Conservation (phyloP, 2,329 filamentous ascomycete species). For the Colletotrichum somersetense region DNA sequence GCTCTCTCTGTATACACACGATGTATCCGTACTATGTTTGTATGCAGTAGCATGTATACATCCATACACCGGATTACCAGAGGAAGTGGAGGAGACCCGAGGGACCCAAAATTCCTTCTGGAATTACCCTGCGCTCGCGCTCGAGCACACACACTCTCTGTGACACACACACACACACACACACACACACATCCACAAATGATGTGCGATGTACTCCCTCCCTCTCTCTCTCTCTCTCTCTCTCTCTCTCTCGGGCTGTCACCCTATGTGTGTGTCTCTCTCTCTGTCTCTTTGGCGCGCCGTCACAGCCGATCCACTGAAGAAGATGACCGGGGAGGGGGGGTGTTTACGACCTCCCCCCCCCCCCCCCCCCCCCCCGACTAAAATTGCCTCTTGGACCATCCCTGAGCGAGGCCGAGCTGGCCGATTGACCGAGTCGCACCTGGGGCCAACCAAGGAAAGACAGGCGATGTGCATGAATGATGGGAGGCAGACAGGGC, state of each 20-base stretch:
- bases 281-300: slow-evolving; percentile 17
- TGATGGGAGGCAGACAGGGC: neutral
- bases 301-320: slow-evolving; percentile 41
- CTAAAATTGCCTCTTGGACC: slow-evolving; percentile 41
- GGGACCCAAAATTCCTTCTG: slow-evolving; percentile 40
- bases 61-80: neutral
- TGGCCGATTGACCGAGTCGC: slow-evolving; percentile 39
- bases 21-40: too few relatives aligned
- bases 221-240: neutral
- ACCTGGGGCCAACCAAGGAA: slow-evolving; percentile 23
- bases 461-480: slow-evolving; percentile 40
- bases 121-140: slow-evolving; percentile 32
- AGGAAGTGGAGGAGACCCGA: slow-evolving; percentile 26
- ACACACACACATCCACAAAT: neutral
- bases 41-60: too few relatives aligned
- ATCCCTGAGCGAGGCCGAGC: slow-evolving; percentile 40
- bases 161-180: neutral
- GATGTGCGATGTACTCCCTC: neutral
- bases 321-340: slow-evolving; percentile 35
- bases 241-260: neutral
- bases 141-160: neutral
- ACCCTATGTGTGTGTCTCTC: neutral
- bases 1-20: too few relatives aligned
- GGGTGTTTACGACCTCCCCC: neutral
- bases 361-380: slow-evolving; percentile 20